Evolutionary conservation across 169 alveolate genomes (phyloP).

Genomic region (Toxoplasma gondii): DNA sequence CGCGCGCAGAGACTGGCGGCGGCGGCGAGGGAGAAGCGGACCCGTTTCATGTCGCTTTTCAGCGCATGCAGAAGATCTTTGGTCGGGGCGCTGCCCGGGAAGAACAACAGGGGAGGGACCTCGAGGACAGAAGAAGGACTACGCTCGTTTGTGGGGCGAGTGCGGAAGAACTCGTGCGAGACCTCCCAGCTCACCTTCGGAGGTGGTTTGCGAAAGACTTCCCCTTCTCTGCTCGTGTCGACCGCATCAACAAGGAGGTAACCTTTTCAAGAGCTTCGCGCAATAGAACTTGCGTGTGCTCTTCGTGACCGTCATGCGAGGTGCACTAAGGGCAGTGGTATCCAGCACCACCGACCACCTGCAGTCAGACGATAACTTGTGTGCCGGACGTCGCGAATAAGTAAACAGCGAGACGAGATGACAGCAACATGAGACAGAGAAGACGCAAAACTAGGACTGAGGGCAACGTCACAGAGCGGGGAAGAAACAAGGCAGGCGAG

Average conservation of each 20-base stretch:
- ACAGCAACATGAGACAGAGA: no score
- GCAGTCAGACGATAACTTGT: neutral
- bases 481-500: no score
- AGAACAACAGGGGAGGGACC: neutral
- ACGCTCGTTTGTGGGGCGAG: neutral
- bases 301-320: no score
- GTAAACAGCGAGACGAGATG: no score
- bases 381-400: no score
- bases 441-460: no score
- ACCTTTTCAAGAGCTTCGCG: no score
- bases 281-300: no score
- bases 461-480: no score
- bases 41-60: neutral
- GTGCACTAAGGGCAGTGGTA: neutral
- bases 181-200: neutral
- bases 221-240: neutral
- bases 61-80: conserved; percentile 24
- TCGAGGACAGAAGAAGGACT: neutral
- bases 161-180: neutral
- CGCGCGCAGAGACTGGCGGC: neutral
- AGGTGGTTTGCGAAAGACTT: neutral
- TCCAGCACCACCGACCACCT: neutral
- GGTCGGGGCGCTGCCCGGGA: neutral
- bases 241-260: conserved; percentile 8
- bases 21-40: neutral